Evolutionary conservation across 805 yeast genomes (phyloP).

Genomic region (Nakazawaea peltata): DNA sequence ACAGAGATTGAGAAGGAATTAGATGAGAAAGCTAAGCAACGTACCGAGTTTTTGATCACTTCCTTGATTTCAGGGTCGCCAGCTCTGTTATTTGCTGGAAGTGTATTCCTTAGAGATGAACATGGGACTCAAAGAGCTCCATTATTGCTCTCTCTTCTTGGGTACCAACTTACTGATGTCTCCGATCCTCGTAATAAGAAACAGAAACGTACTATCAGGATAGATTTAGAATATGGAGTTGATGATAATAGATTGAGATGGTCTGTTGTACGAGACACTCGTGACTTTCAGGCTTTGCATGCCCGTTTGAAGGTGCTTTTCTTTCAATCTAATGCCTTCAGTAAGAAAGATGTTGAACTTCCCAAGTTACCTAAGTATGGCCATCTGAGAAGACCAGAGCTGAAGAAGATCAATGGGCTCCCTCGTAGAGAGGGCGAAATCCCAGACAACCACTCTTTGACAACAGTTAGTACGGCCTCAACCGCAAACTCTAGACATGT

Average conservation of each 20-base stretch:
- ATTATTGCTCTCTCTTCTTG: conserved; percentile 62
- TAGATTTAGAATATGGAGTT: conserved; percentile 87
- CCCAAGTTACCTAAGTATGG: conserved; percentile 35
- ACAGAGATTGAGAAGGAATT: conserved; percentile 4
- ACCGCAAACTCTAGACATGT: not conserved
- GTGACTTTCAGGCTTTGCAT: conserved; percentile 68
- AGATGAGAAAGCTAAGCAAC: conserved; percentile 16
- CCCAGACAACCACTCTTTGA: not conserved
- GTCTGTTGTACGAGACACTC: conserved; percentile 65
- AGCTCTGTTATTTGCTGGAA: conserved; percentile 65
- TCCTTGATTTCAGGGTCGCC: conserved; percentile 64
- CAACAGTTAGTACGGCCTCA: not conserved
- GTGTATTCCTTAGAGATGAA: conserved; percentile 71
- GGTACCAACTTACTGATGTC: conserved; percentile 50
- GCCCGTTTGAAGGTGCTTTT: conserved; percentile 51
- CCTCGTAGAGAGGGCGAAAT: not conserved
- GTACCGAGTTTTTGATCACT: conserved; percentile 29
- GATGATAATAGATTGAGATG: conserved; percentile 74
- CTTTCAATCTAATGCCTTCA: conserved; percentile 30
- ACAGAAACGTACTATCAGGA: conserved; percentile 40
- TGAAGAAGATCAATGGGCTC: not conserved
- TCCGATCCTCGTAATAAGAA: conserved; percentile 26
- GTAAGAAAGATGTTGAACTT: conserved; percentile 20
- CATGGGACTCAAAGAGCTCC: conserved; percentile 77
- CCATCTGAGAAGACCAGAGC: conserved; percentile 8